Percentiles rank a stretch among this genome's conserved stretches.
Evolutionary conservation across 345 rosid genomes (phyloP).

Genomic region (Excoecaria agallocha): DNA sequence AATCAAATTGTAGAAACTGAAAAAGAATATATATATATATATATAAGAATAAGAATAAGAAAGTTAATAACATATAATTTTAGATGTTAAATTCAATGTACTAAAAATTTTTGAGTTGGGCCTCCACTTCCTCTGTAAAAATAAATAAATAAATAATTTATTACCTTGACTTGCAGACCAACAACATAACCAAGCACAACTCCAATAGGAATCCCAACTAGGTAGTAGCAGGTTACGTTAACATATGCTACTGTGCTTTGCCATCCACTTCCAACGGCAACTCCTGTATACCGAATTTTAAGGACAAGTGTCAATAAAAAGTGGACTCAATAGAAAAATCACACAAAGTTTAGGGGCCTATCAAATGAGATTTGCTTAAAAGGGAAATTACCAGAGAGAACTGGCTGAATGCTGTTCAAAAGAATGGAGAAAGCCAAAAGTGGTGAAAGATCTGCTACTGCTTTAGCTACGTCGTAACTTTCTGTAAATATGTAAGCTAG

Average conservation of each 20-base stretch:
- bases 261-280: conserved; percentile 81
- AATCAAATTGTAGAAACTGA: not conserved
- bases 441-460: conserved; percentile 69
- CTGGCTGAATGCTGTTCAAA: conserved; percentile 78
- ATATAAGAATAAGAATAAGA: not conserved
- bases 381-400: conserved; percentile 57
- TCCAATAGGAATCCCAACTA: conserved; percentile 68
- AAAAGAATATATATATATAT: too few relatives aligned
- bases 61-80: not conserved
- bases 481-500: conserved; percentile 64
- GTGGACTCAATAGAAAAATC: too few relatives aligned
- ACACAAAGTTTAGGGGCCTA: too few relatives aligned
- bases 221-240: conserved; percentile 65
- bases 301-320: not conserved
- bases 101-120: not conserved
- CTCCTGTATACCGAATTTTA: conserved; percentile 38
- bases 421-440: conserved; percentile 69
- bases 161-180: conserved; percentile 56
- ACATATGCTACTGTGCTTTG: conserved; percentile 71
- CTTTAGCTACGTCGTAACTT: conserved; percentile 48
- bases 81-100: not conserved
- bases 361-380: not conserved
- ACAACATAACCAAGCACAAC: conserved; percentile 52
- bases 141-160: conserved; percentile 4
- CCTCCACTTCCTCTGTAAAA: not conserved